Base-by-base conservation (phyloP, 495 filamentous ascomycete species). In the Xylona heveae region DNA sequence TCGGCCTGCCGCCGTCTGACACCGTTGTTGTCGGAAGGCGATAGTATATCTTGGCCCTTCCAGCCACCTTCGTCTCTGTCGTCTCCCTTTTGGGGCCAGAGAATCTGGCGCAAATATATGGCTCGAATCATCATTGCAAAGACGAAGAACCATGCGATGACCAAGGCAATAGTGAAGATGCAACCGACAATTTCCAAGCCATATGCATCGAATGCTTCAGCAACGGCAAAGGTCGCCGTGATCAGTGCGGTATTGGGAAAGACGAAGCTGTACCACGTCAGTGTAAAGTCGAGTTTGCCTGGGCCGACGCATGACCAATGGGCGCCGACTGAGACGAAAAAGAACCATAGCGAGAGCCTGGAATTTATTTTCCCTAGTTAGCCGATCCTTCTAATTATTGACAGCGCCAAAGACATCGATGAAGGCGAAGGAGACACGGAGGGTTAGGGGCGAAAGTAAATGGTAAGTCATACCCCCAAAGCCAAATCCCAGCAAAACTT, bases 251-350 rank as follows among this genome's bases (percentile, higher is more conserved):
- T 16, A 5, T 91, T 85, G 3, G 81, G 81, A 44, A 91, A 91
- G 0, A 91, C 61, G 45, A 84, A 91, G 0, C 72, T 78, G 48
- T 70, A 88, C 78, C 79, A 91, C 3, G 70, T 79, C 79, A 91
- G 85, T 16, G 74, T 71, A 44, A 84, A 91, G 8, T 61, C 59
- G 55, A 82, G 70, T 24, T 66, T 67, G 10, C 48, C 50, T 19
- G 49, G 62, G 4, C 54, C 52, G n/a, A 77, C 57, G 22, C 74
- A 71, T n/a, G 71, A 74, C 62, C 58, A 74, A 37, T 85, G 67
- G 8, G 78, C 78, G 7, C 75, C 74, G 31, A 74, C 68, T 4
- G 66, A 70, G 7, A 85, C 71, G 36, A 84, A 55, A 49, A 91
- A 90, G 57, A 85, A 91, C 71, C 80, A 91, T 9, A 80, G 47